These are phyloP conservation scores for Tremella yokohamensis DNA, from an alignment of 768 basidiomycete genomes.

Conservation along the genomic window DNA sequence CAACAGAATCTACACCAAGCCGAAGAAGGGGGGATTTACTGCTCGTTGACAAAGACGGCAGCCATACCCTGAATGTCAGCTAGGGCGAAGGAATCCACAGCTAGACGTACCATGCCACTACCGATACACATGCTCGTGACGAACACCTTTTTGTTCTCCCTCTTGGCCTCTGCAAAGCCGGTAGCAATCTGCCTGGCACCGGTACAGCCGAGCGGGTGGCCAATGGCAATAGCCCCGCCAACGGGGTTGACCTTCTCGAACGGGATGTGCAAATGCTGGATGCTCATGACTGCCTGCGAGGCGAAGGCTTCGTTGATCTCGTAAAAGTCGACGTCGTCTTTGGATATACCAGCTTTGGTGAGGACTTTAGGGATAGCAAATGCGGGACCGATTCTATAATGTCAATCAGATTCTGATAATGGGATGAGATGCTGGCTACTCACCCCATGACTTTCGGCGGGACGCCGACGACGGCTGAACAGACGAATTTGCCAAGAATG, in stretches of 20 bases:
- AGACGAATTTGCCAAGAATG: conserved; percentile 78
- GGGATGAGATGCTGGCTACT: conserved; percentile 22
- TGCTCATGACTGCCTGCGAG: conserved; percentile 83
- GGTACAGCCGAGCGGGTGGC: conserved; percentile 57
- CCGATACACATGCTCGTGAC: conserved; percentile 79
- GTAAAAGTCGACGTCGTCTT: conserved; percentile 53
- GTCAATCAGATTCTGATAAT: no score
- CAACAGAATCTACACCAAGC: not conserved
- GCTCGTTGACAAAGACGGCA: conserved; percentile 47
- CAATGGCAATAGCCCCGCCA: conserved; percentile 73
- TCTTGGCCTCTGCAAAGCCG: conserved; percentile 73
- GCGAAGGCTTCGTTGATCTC: conserved; percentile 65
- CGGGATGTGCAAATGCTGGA: conserved; percentile 69
- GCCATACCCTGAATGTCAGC: conserved; percentile 31
- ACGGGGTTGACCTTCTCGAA: conserved; percentile 69
- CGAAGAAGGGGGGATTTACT: conserved; percentile 19
- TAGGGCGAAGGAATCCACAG: not conserved
- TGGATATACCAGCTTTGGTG: conserved; percentile 62
- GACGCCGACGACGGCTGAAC: conserved; percentile 69
- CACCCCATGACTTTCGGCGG: conserved; percentile 45
- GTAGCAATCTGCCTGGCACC: conserved; percentile 83
- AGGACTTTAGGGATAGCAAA: conserved; percentile 78
- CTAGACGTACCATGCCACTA: conserved; percentile 67
- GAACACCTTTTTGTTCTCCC: conserved; percentile 65
- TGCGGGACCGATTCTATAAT: conserved; percentile 63